Percentiles rank a stretch among this genome's conserved stretches.
Conservation (phyloP, 2,329 filamentous ascomycete species). For the Berkeleyomyces basicola region DNA sequence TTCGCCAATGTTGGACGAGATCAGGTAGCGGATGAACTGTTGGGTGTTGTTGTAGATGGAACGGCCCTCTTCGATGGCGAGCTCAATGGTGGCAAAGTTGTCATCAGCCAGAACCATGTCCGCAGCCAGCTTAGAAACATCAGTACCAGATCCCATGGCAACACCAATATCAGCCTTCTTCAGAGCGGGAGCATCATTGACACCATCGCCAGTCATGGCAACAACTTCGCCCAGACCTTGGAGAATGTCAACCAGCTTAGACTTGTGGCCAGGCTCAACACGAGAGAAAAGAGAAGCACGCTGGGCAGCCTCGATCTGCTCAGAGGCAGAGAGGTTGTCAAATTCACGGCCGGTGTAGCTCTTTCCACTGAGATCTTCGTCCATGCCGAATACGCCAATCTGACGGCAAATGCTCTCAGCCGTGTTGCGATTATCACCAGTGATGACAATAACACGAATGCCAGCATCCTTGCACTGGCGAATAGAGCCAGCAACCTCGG, state of each 20-base stretch:
- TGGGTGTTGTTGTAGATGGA: constrained; percentile 99
- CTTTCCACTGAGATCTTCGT: constrained; percentile 77
- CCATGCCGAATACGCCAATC: constrained; percentile 75
- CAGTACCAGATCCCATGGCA: constrained; percentile 95
- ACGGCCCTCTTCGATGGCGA: constrained; percentile 89
- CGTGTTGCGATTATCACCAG: constrained; percentile 93
- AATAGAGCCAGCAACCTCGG: constrained; percentile 77
- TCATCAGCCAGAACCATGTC: constrained; percentile 98
- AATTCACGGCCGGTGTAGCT: constrained; percentile 94
- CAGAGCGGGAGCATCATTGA: constrained; percentile 92
- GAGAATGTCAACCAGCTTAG: constrained; percentile 89
- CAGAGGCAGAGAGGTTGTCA: constrained; percentile 59
- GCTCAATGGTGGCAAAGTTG: constrained; percentile 96
- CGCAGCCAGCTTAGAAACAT: constrained; percentile 88
- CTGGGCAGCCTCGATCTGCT: constrained; percentile 73
- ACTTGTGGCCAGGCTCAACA: constrained; percentile 91
- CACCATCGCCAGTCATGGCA: constrained; percentile 97
- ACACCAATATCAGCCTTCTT: constrained; percentile 99
- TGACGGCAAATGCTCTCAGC: constrained; percentile 95
- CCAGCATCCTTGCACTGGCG: constrained; percentile 80
- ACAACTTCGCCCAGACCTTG: constrained; percentile 89
- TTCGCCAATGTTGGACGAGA: constrained; percentile 97
- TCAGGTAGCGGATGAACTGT: constrained; percentile 97
- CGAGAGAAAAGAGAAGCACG: constrained; percentile 85
- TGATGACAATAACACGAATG: constrained; percentile 95